Evolutionary conservation across 352 stramenopile genomes (phyloP), one percentile per base, ranked within the genome.

Genomic region (Phytophthora pluvialis): DNA sequence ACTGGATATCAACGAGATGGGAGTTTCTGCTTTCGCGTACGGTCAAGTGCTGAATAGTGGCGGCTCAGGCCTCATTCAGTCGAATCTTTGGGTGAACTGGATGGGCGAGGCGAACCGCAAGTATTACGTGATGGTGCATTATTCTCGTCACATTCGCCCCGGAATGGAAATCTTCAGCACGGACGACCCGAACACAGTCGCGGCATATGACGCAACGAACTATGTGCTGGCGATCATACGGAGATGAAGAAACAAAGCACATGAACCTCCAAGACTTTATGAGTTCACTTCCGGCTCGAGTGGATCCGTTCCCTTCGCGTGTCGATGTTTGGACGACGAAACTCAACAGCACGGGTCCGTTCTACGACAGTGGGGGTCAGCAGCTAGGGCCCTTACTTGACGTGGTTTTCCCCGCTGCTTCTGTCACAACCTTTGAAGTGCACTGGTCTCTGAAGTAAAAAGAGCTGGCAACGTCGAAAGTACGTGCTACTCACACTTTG

Each of bases 51-150:
- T 81, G 4, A 68, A 81, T 43, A 78, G 68, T 12, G 75, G 66
- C 9, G 65, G 57, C 3, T 72, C 63, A 59, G 77, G 75, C 0
- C 62, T 83, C 8, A 44, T 86, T 9, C 74, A 83, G 59, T 77
- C 68, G 4, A 75, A 75, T 55, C 69, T 59, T 2, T 50, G 55
- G 3, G 72, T 77, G 35, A 69, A 71, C 16, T 76, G 60, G 53
- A 76, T 83, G 32, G 70, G 70, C 13, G 49, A 25, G 2, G 38
- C 67, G 26, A 82, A 80, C 32, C 25, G 46, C n/a, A 83, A 86
- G 56, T 80, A 80, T 38, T 75, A 72, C 18, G 68, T 81, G 12
- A 64, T 83, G 50, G 77, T 68, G 3, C 77, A 83, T 26, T 86
- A 74, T 42, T 80, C 77, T 49, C 77, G 69, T 29, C 77, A 83